These are phyloP conservation scores for Penicillium longicatenatum DNA, from an alignment of 495 filamentous ascomycete species.

Conservation along the genomic window DNA sequence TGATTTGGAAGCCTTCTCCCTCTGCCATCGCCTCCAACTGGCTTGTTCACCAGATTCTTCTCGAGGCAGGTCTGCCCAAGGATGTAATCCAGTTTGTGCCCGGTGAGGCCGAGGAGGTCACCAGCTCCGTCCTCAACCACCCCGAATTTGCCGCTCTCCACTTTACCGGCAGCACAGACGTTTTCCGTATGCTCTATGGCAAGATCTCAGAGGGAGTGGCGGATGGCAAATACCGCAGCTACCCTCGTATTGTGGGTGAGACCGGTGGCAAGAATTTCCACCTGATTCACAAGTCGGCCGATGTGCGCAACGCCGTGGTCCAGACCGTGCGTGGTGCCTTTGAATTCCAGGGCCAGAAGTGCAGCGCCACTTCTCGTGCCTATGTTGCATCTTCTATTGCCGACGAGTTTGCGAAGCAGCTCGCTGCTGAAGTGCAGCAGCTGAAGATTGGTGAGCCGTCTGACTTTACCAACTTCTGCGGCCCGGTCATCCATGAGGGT, in stretches of 20 bases:
- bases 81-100: conserved; percentile 85
- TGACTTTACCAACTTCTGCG: conserved; percentile 64
- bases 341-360: conserved; percentile 88
- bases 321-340: conserved; percentile 83
- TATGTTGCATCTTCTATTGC: conserved; percentile 74
- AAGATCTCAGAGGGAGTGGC: conserved; percentile 72
- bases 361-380: conserved; percentile 75
- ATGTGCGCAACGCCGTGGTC: conserved; percentile 71
- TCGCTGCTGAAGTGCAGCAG: conserved; percentile 65
- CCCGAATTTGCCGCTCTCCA: conserved; percentile 75
- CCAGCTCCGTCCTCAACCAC: conserved; percentile 68
- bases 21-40: conserved; percentile 75
- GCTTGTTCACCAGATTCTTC: conserved; percentile 77
- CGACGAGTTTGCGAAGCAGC: conserved; percentile 60
- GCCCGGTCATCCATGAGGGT: conserved; percentile 57
- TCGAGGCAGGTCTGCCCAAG: conserved; percentile 78
- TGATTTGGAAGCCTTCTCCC: conserved; percentile 85
- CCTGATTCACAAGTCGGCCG: conserved; percentile 71
- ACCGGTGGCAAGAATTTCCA: conserved; percentile 92
- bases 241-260: conserved; percentile 83
- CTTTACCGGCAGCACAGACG: conserved; percentile 79
- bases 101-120: conserved; percentile 76
- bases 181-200: conserved; percentile 81
- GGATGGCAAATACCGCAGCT: conserved; percentile 70
- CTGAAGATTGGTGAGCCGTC: conserved; percentile 70